phyloP scores from a whole-genome alignment of 371 early-diverging fungal species.

The Mortierella sp. region DNA sequence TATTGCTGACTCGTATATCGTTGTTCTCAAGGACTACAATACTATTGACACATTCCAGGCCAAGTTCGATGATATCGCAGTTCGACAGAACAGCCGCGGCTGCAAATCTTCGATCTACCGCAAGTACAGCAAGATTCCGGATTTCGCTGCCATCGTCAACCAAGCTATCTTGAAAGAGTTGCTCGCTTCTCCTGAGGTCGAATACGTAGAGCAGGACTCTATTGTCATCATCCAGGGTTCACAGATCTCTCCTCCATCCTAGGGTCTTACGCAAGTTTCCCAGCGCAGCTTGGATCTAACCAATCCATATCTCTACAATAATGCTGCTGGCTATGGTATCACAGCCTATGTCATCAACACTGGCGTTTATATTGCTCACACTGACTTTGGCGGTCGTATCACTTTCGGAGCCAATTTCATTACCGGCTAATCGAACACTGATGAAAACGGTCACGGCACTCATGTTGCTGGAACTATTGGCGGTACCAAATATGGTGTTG shows the following conservation, averaged over 20 bases:
- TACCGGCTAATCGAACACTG: slow-evolving; percentile 60
- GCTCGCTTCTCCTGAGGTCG: slow-evolving; percentile 55
- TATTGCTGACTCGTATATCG: slow-evolving; percentile 34
- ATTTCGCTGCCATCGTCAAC: slow-evolving; percentile 34
- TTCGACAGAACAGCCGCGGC: slow-evolving; percentile 4
- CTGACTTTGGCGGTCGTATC: slow-evolving; percentile 63
- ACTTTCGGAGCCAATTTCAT: slow-evolving; percentile 61
- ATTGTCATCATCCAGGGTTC: slow-evolving; percentile 54
- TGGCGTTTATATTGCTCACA: slow-evolving; percentile 72
- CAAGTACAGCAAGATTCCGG: slow-evolving; percentile 42
- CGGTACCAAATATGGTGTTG: slow-evolving; percentile 80
- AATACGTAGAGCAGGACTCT: slow-evolving; percentile 67
- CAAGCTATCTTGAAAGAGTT: slow-evolving; percentile 31
- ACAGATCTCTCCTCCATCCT: slow-evolving; percentile 58
- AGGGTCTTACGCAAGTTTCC: slow-evolving; percentile 72
- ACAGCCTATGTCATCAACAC: slow-evolving; percentile 70
- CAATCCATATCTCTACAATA: slow-evolving; percentile 32
- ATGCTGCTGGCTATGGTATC: slow-evolving; percentile 61
- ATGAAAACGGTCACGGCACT: slow-evolving; percentile 26
- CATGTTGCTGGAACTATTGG: no score
- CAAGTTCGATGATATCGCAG: slow-evolving; percentile 38
- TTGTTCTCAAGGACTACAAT: not conserved
- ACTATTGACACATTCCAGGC: slow-evolving; percentile 20
- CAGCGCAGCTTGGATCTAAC: slow-evolving; percentile 50
- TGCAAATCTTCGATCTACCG: slow-evolving; percentile 33